Base-by-base conservation (phyloP, 1,139 yeast genomes). In the Arxiozyma slooffiae region DNA sequence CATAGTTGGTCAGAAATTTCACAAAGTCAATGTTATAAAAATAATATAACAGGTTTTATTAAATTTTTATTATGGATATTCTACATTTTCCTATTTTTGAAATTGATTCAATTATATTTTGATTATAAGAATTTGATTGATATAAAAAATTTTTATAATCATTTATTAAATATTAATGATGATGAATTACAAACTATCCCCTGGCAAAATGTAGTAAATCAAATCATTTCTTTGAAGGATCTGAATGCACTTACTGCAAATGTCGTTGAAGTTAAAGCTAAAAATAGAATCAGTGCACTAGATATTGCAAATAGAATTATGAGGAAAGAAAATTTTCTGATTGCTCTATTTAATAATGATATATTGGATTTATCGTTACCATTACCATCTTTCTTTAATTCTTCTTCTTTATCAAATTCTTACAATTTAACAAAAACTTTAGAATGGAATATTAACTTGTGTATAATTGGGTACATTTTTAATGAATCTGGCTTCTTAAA, bases 301-400 rank as follows among this genome's bases (percentile, higher is more conserved):
- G 95, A 85, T 61, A 87, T 92, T 51, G 97, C 97, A 16, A 94
- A 92, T 65, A 74, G 98, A 54, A 86, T 92, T 52, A 90, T 92
- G 98, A 75, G 99, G 51, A 85, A 83, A 57, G 98, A 94, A 57
- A 92, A 92, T 64, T 92, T 90, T 64, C 76, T 88, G 73, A 87
- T 92, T 62, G 97, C 97, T 0, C 71, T 92, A 61, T 81, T 87
- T 59, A 90, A 89, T 68, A 86, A 82, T 58, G 81, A 86, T 55
- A 71, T 90, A 0, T 68, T 92, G 42, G 85, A 86, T 59, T 70
- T 87, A 37, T 74, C 83, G 0, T 63, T 85, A 20, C 85, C 85
- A 0, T 60, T 76, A 5, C 67, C 76, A 30, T 7, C 36, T 30
- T 30, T 14, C 14, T 30, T 30, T 14, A 30, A 7, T 30, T 30